Percentiles rank a stretch among this genome's conserved stretches.
phyloP scores from a whole-genome alignment of 2,329 filamentous ascomycete genomes.

The Dactylellina cionopaga region DNA sequence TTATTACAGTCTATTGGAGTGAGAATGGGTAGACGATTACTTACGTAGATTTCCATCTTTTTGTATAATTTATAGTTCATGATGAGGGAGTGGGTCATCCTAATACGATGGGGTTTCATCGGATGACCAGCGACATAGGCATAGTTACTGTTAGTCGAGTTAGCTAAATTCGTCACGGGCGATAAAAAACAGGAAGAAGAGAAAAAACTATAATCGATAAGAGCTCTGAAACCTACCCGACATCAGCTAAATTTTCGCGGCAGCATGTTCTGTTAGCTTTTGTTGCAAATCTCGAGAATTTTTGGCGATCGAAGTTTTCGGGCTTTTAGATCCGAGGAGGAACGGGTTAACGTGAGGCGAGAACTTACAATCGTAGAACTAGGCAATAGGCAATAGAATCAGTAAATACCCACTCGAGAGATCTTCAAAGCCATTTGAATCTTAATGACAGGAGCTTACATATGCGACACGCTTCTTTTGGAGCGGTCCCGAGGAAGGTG shows the following conservation, averaged over 20 bases:
- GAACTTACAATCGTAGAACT: constrained; percentile 58
- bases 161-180: constrained; percentile 11
- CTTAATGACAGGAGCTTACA: constrained; percentile 47
- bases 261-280: constrained; percentile 40
- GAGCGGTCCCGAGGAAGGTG: constrained; percentile 53
- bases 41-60: constrained; percentile 76
- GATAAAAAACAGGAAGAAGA: background rate
- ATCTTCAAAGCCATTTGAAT: background rate
- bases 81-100: constrained; percentile 73
- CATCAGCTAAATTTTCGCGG: constrained; percentile 54
- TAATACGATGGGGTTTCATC: constrained; percentile 72
- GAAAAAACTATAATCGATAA: background rate
- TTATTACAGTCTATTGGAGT: constrained; percentile 3
- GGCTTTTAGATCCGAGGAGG: background rate
- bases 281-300: background rate
- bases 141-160: constrained; percentile 64
- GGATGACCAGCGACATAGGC: constrained; percentile 70
- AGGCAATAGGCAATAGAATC: constrained; percentile 7
- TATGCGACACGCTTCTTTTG: constrained; percentile 57
- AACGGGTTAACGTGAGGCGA: constrained; percentile 9
- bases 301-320: background rate
- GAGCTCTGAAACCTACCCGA: constrained; percentile 54
- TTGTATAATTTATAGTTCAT: constrained; percentile 80
- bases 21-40: constrained; percentile 55
- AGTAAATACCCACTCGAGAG: constrained; percentile 15